phyloP scores from a whole-genome alignment of 2,329 filamentous ascomycete genomes.

The Uncinocarpus reesii region DNA sequence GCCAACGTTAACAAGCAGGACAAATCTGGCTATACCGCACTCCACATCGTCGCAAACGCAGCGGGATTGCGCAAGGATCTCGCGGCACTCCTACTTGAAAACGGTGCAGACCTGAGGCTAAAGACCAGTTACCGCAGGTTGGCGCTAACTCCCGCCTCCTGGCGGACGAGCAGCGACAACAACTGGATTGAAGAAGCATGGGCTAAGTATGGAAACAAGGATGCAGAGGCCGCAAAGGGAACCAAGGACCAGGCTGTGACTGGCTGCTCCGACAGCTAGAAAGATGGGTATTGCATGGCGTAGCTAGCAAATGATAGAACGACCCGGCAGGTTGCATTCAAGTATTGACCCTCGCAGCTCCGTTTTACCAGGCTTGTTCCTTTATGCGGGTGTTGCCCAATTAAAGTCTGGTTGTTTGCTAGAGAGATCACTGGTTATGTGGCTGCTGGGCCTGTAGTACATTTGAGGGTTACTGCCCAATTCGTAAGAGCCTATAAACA shows the following conservation, averaged over 20 bases:
- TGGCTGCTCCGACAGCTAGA: no score
- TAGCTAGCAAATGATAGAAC: no score
- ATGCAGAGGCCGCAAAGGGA: neutral
- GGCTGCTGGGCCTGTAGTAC: no score
- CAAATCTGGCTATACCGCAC: neutral
- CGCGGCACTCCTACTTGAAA: slow-evolving; percentile 5
- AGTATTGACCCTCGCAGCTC: neutral
- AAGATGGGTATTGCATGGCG: no score
- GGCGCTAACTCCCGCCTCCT: neutral
- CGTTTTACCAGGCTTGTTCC: no score
- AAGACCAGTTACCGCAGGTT: neutral
- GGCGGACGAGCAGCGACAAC: neutral
- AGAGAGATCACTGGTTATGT: no score
- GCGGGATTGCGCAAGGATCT: neutral
- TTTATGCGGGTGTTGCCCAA: no score
- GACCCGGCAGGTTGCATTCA: no score
- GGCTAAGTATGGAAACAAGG: neutral
- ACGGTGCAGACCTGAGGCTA: neutral
- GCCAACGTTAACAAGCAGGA: slow-evolving; percentile 9
- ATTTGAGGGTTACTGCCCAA: neutral
- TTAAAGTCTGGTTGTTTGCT: no score
- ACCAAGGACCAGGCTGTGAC: no score
- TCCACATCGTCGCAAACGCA: slow-evolving; percentile 4
- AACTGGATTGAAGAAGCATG: neutral
- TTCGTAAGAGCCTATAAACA: no score